Evolutionary conservation across 225 moss, liverwort and hornwort genomes (phyloP).

Genomic region (Pseudisothecium myosuroides): DNA sequence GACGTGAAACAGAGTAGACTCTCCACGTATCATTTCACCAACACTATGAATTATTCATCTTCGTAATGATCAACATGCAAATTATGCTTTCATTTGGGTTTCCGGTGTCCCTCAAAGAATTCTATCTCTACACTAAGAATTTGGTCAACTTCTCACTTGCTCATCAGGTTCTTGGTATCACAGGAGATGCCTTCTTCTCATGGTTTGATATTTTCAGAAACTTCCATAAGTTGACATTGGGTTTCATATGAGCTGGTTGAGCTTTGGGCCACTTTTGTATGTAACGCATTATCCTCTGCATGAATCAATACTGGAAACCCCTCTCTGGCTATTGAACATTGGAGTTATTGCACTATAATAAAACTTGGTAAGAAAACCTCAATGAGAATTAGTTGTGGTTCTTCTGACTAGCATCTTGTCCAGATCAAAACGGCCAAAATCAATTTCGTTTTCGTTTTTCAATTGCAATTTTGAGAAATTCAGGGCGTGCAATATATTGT

Average conservation of each 20-base stretch:
- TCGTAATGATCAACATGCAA: neutral
- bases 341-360: neutral
- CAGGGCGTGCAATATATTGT: fast-evolving
- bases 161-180: neutral
- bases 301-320: neutral
- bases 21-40: neutral
- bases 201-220: neutral
- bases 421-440: fast-evolving
- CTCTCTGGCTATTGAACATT: too few species aligned
- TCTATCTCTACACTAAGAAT: neutral
- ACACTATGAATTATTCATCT: neutral
- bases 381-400: too few species aligned
- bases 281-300: neutral
- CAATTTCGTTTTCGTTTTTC: too few species aligned
- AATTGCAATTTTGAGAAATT: too few species aligned
- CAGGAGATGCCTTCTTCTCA: neutral
- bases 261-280: neutral
- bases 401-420: too few species aligned
- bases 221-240: neutral
- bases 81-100: neutral
- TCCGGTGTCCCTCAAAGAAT: too few species aligned
- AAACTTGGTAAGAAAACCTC: too few species aligned
- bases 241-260: neutral
- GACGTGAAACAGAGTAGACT: neutral
- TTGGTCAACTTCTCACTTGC: neutral